Base-by-base conservation (phyloP, 331 rosid genomes). In the Rosa hybrid region DNA sequence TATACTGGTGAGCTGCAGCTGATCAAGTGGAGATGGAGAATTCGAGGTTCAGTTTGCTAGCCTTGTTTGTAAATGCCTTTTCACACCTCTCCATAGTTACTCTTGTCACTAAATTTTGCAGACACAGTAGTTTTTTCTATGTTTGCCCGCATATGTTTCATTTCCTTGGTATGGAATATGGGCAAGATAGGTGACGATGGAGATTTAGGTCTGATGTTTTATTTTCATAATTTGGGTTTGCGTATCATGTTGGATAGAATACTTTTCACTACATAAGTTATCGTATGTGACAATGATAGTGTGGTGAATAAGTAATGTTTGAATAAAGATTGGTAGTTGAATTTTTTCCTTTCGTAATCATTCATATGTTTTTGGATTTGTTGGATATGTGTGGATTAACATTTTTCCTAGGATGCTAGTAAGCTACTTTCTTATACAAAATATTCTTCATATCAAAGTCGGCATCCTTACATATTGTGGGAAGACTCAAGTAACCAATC, bases 211-310 rank as follows among this genome's bases (percentile, higher is more conserved):
- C 53, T n/a, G 0, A 42, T 27, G 27, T 51, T 27, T 68, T 21
- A 11, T 44, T 17, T 70, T 41, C 45, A 27, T 54, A 70, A 56
- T 54, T 79, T 27, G 21, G 20, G 14, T 59, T 25, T 60, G 1
- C 75, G 25, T 48, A 72, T 81, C 77, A 51, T 57, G 76, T 46
- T 53, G 70, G 67, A 80, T 79, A 56, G 80, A 63, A 23, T 56
- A 41, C 59, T 12, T 45, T 60, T 73, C 84, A 12, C 23, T 17
- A 13, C 72, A 16, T 67, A 45, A 67, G 6, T 67, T 8, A 67
- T 39, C 4, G 44, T 30, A 64, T 64, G 44, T 14, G n/a, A 12
- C 3, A 8, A 60, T 76, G 79, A 45, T 44, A 21, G 0, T 27
- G 34, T 27, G 48, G 48, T 27, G 62, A 70, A 5, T 45, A 45